phyloP scores from a whole-genome alignment of 2,329 filamentous ascomycete species.

The Truncatella angustata region DNA sequence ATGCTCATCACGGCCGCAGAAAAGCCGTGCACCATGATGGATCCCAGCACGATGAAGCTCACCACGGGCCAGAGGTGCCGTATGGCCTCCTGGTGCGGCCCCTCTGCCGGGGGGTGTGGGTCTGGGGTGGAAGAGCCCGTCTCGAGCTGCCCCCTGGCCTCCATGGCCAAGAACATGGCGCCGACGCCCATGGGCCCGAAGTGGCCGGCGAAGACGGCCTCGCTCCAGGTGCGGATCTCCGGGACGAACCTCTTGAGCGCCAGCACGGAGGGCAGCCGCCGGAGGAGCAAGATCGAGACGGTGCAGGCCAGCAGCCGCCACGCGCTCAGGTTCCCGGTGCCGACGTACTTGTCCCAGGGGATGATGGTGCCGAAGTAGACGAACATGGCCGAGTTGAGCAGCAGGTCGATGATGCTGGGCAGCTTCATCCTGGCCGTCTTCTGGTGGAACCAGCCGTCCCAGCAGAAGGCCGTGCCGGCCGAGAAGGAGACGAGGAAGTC shows the following conservation, averaged over 20 bases:
- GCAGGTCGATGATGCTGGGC: slow-evolving; percentile 18
- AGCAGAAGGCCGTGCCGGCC: slow-evolving; percentile 59
- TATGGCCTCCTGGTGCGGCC: background rate
- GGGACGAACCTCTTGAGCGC: slow-evolving; percentile 15
- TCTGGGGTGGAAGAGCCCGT: background rate
- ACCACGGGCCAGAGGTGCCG: slow-evolving; percentile 5
- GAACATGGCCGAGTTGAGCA: slow-evolving; percentile 24
- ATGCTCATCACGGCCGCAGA: slow-evolving; percentile 22
- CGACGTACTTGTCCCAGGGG: slow-evolving; percentile 20
- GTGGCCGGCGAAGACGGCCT: slow-evolving; percentile 26
- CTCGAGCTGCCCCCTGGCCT: background rate
- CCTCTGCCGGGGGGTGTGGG: background rate
- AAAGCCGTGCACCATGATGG: slow-evolving; percentile 43
- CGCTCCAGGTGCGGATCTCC: slow-evolving; percentile 12
- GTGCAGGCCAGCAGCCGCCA: slow-evolving; percentile 17
- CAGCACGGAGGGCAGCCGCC: slow-evolving; percentile 20
- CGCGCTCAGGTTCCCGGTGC: slow-evolving; percentile 7
- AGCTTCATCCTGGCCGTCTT: background rate
- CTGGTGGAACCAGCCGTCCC: slow-evolving; percentile 29
- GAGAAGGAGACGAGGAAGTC: slow-evolving; percentile 61
- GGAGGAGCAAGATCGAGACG: slow-evolving; percentile 17
- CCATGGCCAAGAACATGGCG: slow-evolving; percentile 21
- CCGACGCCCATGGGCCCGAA: slow-evolving; percentile 28
- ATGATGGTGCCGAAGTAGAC: slow-evolving; percentile 22
- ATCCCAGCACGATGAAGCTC: slow-evolving; percentile 23